A percentile compares a stretch with the other conserved stretches of the same genome.
phyloP scores from a whole-genome alignment of 345 rosid genomes.

The Mangifera indica region DNA sequence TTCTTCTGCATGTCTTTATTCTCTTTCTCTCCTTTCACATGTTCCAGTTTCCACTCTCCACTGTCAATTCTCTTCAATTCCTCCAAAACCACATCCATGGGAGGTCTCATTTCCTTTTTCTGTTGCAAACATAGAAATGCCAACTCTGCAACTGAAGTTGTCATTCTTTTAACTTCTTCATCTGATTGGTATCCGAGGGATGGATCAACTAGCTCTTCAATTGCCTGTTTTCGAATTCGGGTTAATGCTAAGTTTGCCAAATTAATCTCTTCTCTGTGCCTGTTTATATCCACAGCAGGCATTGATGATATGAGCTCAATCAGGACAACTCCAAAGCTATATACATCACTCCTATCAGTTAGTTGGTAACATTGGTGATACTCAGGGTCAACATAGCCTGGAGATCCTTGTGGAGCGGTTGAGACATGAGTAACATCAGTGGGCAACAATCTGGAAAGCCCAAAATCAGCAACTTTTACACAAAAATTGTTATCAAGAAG shows the following conservation, averaged over 20 bases:
- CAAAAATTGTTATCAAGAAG: conserved; percentile 52
- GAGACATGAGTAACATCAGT: conserved; percentile 59
- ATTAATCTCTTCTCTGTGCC: conserved; percentile 54
- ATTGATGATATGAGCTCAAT: conserved; percentile 57
- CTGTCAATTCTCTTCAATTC: conserved; percentile 42
- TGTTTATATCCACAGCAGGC: conserved; percentile 65
- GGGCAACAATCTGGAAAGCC: conserved; percentile 55
- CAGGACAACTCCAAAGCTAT: conserved; percentile 71
- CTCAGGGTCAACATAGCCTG: conserved; percentile 67
- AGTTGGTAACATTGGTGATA: conserved; percentile 61
- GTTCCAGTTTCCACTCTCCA: conserved; percentile 23
- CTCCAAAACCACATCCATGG: conserved; percentile 51
- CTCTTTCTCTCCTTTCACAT: conserved; percentile 3
- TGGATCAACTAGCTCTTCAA: conserved; percentile 53
- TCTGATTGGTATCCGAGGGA: conserved; percentile 44
- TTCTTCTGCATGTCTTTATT: conserved; percentile 11
- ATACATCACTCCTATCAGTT: conserved; percentile 64
- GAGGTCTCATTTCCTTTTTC: conserved; percentile 49
- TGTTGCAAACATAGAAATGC: conserved; percentile 66
- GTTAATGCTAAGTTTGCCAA: conserved; percentile 56
- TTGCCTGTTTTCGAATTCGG: conserved; percentile 42
- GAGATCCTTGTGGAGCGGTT: conserved; percentile 74
- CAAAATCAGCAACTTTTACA: conserved; percentile 73
- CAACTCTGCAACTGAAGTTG: conserved; percentile 51
- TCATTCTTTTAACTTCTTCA: conserved; percentile 39